A percentile compares a stretch with the other conserved stretches of the same genome.
Evolutionary conservation across 2,329 filamentous ascomycete genomes (phyloP).

Genomic region (Phialophora verrucosa): DNA sequence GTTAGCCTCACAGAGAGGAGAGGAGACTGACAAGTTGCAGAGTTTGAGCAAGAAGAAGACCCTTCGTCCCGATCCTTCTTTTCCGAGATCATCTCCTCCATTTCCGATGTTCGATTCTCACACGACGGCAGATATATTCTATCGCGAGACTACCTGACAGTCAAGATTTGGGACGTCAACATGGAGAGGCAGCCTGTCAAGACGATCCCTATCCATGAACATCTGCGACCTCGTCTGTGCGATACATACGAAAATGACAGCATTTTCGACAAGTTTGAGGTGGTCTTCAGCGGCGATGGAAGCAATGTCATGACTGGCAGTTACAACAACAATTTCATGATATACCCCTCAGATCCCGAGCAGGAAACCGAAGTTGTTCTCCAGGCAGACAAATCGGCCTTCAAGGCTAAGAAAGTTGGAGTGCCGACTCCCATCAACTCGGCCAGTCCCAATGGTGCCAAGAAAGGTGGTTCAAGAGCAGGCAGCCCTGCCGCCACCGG

Average conservation of each 20-base stretch:
- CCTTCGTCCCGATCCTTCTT: conserved; percentile 97
- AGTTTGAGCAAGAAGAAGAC: conserved; percentile 99
- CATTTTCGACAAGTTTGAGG: conserved; percentile 99
- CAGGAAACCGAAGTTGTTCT: conserved; percentile 97
- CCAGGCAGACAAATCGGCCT: conserved; percentile 97
- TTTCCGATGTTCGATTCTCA: conserved; percentile 97
- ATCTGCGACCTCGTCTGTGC: conserved; percentile 89
- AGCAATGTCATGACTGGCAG: conserved; percentile 99
- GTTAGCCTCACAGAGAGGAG: neutral
- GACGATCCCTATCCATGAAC: conserved; percentile 98
- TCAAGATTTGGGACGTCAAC: conserved; percentile 99
- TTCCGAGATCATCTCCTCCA: conserved; percentile 98
- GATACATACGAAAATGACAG: conserved; percentile 99
- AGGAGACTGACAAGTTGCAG: conserved; percentile 55
- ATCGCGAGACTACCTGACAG: conserved; percentile 95
- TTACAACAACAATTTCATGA: conserved; percentile 99
- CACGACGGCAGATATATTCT: conserved; percentile 96
- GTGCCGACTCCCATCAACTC: conserved; percentile 96
- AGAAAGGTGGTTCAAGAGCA: conserved; percentile 87
- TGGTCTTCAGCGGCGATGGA: conserved; percentile 96
- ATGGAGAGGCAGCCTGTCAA: conserved; percentile 98
- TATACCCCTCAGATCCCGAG: conserved; percentile 93
- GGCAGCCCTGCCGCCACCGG: conserved; percentile 82
- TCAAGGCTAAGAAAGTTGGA: conserved; percentile 99
- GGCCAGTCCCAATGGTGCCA: conserved; percentile 71